phyloP scores from a whole-genome alignment of 345 rosid species.

The Clarkia xantiana region DNA sequence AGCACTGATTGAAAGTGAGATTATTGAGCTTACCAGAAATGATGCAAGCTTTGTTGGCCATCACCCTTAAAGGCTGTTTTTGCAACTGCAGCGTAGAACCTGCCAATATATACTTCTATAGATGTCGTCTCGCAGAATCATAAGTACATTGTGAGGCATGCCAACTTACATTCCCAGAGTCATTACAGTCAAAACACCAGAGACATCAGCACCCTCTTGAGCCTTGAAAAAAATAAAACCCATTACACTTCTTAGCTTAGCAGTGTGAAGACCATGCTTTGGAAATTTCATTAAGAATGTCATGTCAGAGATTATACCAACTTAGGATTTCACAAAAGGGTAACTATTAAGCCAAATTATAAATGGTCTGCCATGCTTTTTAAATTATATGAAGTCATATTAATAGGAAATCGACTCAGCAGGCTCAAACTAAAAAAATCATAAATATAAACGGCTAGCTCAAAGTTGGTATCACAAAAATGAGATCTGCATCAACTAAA shows the following conservation, averaged over 20 bases:
- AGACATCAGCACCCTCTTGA: constrained; percentile 71
- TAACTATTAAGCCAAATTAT: no score
- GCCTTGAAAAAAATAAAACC: constrained; percentile 35
- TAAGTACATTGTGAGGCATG: constrained; percentile 6
- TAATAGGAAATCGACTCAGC: no score
- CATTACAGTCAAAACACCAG: constrained; percentile 97
- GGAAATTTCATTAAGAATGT: background rate
- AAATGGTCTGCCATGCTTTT: no score
- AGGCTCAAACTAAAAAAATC: no score
- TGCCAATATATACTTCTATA: constrained; percentile 20
- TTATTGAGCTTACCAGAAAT: constrained; percentile 54
- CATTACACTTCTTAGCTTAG: constrained; percentile 7
- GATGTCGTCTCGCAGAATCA: constrained; percentile 1
- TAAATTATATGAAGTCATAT: no score
- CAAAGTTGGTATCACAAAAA: no score
- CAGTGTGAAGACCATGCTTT: background rate
- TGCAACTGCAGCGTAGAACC: constrained; percentile 90
- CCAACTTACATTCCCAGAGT: constrained; percentile 85
- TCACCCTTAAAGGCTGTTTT: constrained; percentile 93
- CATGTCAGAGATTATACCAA: no score
- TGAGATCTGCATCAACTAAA: no score
- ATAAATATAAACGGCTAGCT: no score
- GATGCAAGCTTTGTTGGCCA: constrained; percentile 84
- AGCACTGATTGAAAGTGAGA: background rate
- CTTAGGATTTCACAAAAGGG: no score